Conservation (phyloP, 2,329 filamentous ascomycete genomes). For the Rutstroemia sp. region DNA sequence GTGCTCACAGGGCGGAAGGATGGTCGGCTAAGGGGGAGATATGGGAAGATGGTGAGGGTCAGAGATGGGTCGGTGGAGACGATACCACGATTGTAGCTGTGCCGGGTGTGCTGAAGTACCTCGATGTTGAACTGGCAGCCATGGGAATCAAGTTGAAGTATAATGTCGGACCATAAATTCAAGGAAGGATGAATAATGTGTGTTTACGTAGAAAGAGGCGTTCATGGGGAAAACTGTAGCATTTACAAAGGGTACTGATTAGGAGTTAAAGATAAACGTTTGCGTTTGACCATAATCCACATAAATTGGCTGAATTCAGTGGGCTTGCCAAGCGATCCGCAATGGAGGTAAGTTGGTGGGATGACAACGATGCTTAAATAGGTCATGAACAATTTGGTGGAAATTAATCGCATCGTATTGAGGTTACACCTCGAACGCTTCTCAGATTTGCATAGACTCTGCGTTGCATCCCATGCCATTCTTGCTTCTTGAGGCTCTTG, state of each 20-base stretch:
- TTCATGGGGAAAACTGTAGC: constrained; percentile 13
- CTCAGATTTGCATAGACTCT: too few relatives aligned
- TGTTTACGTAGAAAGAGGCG: constrained; percentile 7
- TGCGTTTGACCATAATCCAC: neutral
- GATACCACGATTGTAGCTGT: constrained; percentile 89
- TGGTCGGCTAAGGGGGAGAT: constrained; percentile 56
- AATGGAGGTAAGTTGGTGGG: neutral
- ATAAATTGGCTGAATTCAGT: neutral
- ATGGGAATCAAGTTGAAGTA: constrained; percentile 98
- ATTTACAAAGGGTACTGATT: constrained; percentile 15
- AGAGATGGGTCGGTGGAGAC: constrained; percentile 79
- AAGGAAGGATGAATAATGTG: neutral
- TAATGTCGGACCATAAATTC: constrained; percentile 47
- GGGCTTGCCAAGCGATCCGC: neutral
- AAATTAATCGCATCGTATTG: neutral
- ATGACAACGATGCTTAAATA: neutral
- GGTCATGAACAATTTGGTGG: neutral
- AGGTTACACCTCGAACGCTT: too few relatives aligned
- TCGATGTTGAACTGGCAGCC: constrained; percentile 90
- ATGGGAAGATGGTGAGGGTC: constrained; percentile 88
- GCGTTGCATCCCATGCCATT: too few relatives aligned
- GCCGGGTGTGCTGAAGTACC: constrained; percentile 82
- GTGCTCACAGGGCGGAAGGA: constrained; percentile 44
- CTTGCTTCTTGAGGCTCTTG: too few relatives aligned
- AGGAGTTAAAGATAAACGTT: neutral